phyloP scores from a whole-genome alignment of 257 asterid species.

The Buddleja alternifolia region DNA sequence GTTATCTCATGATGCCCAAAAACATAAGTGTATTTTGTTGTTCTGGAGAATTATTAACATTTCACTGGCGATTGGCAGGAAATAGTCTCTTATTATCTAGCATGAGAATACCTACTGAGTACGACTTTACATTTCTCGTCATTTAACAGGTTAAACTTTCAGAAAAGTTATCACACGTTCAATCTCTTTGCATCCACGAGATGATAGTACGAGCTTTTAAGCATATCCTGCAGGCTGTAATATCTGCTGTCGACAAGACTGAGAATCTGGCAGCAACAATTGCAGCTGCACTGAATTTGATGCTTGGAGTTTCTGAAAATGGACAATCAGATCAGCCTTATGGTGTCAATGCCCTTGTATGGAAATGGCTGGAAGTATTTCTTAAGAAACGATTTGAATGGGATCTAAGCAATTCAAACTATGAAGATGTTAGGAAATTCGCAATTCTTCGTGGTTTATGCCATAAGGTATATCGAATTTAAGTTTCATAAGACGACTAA shows the following conservation, averaged over 20 bases:
- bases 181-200: constrained; percentile 95
- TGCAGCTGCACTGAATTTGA: constrained; percentile 82
- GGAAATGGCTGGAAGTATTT: constrained; percentile 92
- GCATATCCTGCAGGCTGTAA: constrained; percentile 88
- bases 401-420: constrained; percentile 66
- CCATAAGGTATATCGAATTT: constrained; percentile 67
- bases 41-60: constrained; percentile 8
- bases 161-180: constrained; percentile 94
- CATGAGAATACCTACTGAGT: constrained; percentile 28
- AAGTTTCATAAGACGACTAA: constrained; percentile 23
- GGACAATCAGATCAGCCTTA: constrained; percentile 46
- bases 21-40: constrained; percentile 4
- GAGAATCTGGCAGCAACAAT: constrained; percentile 75
- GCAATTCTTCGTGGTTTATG: constrained; percentile 95
- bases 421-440: constrained; percentile 75
- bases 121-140: constrained; percentile 26
- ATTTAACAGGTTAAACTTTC: constrained; percentile 89
- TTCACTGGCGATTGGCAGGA: constrained; percentile 9
- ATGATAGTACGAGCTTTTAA: constrained; percentile 95
- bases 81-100: constrained; percentile 14
- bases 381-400: constrained; percentile 85
- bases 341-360: constrained; percentile 72
- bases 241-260: constrained; percentile 70
- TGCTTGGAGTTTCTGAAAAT: constrained; percentile 84
- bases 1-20: background rate